Evolutionary conservation across 331 rosid species (phyloP).

Genomic region (Phaseolus coccineus): DNA sequence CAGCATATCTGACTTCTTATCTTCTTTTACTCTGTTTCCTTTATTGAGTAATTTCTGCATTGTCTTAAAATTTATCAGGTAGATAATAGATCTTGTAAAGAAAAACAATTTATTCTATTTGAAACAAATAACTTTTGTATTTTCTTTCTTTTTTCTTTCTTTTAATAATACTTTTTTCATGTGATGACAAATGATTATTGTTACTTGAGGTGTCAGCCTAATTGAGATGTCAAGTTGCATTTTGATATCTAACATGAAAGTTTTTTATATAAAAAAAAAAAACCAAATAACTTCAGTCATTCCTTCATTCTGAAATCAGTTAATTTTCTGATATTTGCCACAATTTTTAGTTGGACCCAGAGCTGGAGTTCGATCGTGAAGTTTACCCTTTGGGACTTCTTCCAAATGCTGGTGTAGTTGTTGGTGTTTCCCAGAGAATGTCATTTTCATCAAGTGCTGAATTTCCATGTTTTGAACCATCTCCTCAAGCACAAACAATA

Average conservation of each 20-base stretch:
- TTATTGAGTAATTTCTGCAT: constrained; percentile 21
- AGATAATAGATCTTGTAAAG: constrained; percentile 16
- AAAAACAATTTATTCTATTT: constrained; percentile 17
- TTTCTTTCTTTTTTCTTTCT: too few species aligned
- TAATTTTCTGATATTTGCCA: constrained; percentile 44
- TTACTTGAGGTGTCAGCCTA: too few species aligned
- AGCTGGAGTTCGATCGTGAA: constrained; percentile 98
- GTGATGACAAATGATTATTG: too few species aligned
- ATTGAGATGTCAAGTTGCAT: too few species aligned
- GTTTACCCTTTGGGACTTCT: constrained; percentile 96
- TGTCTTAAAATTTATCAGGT: constrained; percentile 40
- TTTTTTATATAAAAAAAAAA: too few species aligned
- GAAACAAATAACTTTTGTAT: constrained; percentile 30
- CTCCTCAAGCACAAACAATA: constrained; percentile 99
- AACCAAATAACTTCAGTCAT: constrained; percentile 12
- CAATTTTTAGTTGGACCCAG: constrained; percentile 90
- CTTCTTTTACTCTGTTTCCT: not conserved
- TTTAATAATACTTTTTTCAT: too few species aligned
- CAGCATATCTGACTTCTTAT: constrained; percentile 13
- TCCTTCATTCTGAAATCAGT: constrained; percentile 37
- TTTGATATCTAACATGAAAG: too few species aligned
- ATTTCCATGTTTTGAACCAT: constrained; percentile 98
- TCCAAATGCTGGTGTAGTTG: constrained; percentile 95
- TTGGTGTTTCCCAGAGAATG: constrained; percentile 94
- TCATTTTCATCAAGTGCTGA: constrained; percentile 96